A percentile compares a stretch with the other conserved stretches of the same genome.
phyloP scores from a whole-genome alignment of 2,329 filamentous ascomycete species.

The Paraphoma chrysanthemicola region DNA sequence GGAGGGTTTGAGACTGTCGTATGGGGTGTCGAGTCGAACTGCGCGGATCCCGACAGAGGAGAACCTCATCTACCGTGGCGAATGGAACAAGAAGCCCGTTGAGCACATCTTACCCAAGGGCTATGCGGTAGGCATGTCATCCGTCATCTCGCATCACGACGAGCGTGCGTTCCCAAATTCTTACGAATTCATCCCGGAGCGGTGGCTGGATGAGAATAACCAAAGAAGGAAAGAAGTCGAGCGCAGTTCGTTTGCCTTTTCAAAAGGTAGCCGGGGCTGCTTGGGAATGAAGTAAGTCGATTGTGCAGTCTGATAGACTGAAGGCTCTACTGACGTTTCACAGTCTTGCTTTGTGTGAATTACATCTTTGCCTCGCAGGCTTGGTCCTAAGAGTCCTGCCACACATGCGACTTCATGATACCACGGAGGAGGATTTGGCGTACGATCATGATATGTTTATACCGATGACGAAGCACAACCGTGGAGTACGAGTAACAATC shows the following conservation, averaged over 20 bases:
- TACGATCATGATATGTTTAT: slow-evolving; percentile 38
- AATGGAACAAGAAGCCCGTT: slow-evolving; percentile 30
- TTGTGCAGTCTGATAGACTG: background rate
- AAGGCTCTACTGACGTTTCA: slow-evolving; percentile 5
- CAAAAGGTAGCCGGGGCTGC: slow-evolving; percentile 40
- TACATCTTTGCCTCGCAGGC: slow-evolving; percentile 28
- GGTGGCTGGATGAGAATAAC: slow-evolving; percentile 38
- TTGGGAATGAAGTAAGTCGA: slow-evolving; percentile 43
- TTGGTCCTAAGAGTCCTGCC: slow-evolving; percentile 30
- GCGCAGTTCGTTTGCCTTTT: slow-evolving; percentile 37
- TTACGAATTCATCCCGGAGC: slow-evolving; percentile 34
- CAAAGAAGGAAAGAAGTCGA: slow-evolving; percentile 32
- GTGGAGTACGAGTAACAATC: slow-evolving; percentile 29
- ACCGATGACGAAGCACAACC: slow-evolving; percentile 31
- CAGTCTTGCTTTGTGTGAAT: slow-evolving; percentile 31
- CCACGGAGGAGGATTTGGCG: slow-evolving; percentile 24
- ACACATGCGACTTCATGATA: slow-evolving; percentile 30
- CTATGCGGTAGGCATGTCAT: slow-evolving; percentile 35
- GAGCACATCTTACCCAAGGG: slow-evolving; percentile 29
- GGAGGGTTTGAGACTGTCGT: slow-evolving; percentile 39
- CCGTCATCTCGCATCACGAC: slow-evolving; percentile 32
- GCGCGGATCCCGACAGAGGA: slow-evolving; percentile 33
- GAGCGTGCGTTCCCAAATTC: slow-evolving; percentile 34
- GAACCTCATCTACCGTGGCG: slow-evolving; percentile 29
- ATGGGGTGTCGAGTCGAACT: slow-evolving; percentile 34